phyloP scores from a whole-genome alignment of 228 moss, liverwort and hornwort species.

The Sphagnum magellanicum region DNA sequence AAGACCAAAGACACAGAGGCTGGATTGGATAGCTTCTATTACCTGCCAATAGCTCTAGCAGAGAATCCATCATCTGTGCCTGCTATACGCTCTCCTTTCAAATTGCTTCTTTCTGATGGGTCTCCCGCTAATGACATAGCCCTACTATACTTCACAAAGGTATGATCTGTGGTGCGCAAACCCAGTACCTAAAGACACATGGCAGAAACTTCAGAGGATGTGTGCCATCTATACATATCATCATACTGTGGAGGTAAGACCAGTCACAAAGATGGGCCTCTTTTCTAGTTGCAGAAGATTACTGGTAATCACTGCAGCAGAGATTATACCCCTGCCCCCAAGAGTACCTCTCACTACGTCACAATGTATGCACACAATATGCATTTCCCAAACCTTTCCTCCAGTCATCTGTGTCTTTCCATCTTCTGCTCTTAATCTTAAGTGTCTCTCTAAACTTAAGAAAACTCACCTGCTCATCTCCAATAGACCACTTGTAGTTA shows the following conservation, averaged over 20 bases:
- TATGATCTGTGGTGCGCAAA: slow-evolving; percentile 47
- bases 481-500: slow-evolving; percentile 84
- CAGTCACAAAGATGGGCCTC: too few species aligned
- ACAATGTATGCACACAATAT: too few species aligned
- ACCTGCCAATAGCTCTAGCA: slow-evolving; percentile 79
- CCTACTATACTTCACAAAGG: slow-evolving; percentile 20
- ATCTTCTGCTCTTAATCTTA: not conserved
- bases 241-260: too few species aligned
- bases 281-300: too few species aligned
- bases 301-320: too few species aligned
- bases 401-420: too few species aligned
- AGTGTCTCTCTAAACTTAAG: not conserved
- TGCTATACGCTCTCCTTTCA: slow-evolving; percentile 24
- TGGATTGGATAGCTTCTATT: slow-evolving; percentile 1
- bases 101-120: slow-evolving; percentile 2
- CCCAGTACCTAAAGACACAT: slow-evolving; percentile 40
- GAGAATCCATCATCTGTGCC: slow-evolving; percentile 81
- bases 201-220: not conserved
- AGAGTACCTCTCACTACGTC: too few species aligned
- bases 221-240: too few species aligned
- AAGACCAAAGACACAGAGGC: not conserved
- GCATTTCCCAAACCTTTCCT: too few species aligned
- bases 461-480: slow-evolving; percentile 58
- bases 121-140: slow-evolving; percentile 14
- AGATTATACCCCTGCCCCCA: too few species aligned